Evolutionary conservation across 768 basidiomycete genomes (phyloP).

Genomic region (Mrakia hoshinonis): DNA sequence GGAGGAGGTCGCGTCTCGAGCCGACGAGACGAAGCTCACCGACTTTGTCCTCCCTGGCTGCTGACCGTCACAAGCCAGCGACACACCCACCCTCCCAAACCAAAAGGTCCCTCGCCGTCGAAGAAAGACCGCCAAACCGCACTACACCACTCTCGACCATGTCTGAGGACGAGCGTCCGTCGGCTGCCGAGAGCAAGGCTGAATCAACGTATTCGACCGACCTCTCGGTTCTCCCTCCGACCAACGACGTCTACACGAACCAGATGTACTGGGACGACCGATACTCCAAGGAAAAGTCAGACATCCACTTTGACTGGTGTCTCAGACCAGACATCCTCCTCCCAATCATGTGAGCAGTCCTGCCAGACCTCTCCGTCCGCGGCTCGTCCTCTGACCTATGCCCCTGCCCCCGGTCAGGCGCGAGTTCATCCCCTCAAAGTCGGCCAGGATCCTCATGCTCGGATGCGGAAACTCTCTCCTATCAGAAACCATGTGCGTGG

Average conservation of each 20-base stretch:
- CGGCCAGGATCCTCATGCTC: conserved; percentile 36
- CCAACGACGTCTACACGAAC: conserved; percentile 20
- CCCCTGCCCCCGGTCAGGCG: neutral
- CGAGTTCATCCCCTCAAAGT: conserved; percentile 30
- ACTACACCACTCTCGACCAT: neutral
- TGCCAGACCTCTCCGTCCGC: neutral
- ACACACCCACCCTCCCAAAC: no score
- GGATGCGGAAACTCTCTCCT: conserved; percentile 40
- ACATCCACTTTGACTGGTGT: conserved; percentile 42
- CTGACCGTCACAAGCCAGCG: no score
- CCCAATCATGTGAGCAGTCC: conserved; percentile 12
- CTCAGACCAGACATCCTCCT: conserved; percentile 32
- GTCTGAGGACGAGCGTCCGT: neutral
- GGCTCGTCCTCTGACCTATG: conserved; percentile 8
- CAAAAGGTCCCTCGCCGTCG: conserved; percentile 8
- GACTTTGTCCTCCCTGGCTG: no score
- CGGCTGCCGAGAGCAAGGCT: neutral
- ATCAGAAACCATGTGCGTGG: conserved; percentile 36
- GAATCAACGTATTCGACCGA: conserved; percentile 21
- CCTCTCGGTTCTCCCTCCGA: conserved; percentile 14
- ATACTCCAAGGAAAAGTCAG: conserved; percentile 35
- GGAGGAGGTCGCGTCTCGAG: no score
- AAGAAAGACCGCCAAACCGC: conserved; percentile 1
- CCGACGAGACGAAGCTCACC: no score
- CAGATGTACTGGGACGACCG: conserved; percentile 27